These are phyloP conservation scores for Erigeron philadelphicus DNA, from an alignment of 140 eudicot species.

Conservation along the genomic window DNA sequence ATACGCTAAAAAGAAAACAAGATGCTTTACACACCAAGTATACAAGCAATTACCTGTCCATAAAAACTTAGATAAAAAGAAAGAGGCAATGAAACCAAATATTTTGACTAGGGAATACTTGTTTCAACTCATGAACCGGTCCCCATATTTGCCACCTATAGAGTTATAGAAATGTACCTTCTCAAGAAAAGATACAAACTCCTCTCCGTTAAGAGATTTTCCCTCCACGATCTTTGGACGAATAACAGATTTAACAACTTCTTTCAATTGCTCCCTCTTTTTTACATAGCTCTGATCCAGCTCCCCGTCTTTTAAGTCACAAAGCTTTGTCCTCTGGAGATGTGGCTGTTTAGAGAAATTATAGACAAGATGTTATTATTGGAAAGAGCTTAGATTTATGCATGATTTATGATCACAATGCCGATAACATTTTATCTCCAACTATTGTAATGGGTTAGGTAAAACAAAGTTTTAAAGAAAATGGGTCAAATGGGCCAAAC, in stretches of 20 bases:
- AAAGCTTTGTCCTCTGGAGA: slow-evolving; percentile 88
- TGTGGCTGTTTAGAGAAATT: slow-evolving; percentile 62
- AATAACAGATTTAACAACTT: slow-evolving; percentile 61
- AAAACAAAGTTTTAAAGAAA: no score
- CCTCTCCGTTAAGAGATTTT: slow-evolving; percentile 71
- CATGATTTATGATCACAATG: background rate
- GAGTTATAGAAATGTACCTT: slow-evolving; percentile 47
- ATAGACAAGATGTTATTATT: slow-evolving; percentile 2
- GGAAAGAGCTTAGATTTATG: no score
- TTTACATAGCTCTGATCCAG: slow-evolving; percentile 70
- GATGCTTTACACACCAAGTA: background rate
- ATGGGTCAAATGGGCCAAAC: no score
- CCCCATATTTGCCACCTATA: slow-evolving; percentile 5
- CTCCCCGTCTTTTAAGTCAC: slow-evolving; percentile 86
- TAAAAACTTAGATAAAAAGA: background rate
- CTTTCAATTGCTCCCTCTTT: slow-evolving; percentile 75
- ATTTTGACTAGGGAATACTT: background rate
- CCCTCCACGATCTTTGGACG: slow-evolving; percentile 96
- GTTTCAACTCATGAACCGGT: background rate
- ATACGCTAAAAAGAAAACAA: no score
- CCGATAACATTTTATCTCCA: background rate
- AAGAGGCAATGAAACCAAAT: background rate
- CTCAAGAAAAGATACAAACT: slow-evolving; percentile 76
- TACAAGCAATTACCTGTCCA: background rate
- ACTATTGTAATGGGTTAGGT: no score